phyloP scores from a whole-genome alignment of 1,284 basidiomycete species.

The Ustilago sp. region DNA sequence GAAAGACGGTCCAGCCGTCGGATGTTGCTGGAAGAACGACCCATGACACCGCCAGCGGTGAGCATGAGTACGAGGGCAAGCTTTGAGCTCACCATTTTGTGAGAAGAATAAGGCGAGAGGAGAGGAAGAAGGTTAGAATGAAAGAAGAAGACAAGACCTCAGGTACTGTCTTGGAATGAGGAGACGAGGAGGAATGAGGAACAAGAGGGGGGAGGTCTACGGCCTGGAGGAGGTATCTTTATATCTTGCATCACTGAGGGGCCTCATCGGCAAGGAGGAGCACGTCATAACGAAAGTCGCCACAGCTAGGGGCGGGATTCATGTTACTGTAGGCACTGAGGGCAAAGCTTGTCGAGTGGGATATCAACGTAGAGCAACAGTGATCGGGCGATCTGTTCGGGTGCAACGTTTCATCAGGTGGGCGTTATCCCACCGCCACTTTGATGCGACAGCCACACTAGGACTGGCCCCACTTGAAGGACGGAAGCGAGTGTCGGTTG shows the following conservation, averaged over 20 bases:
- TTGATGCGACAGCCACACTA: background rate
- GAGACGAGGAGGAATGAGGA: constrained; percentile 5
- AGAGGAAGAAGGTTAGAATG: background rate
- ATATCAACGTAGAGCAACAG: background rate
- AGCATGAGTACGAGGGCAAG: constrained; percentile 40
- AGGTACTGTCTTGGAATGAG: background rate
- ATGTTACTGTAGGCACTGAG: background rate
- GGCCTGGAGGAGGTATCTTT: background rate
- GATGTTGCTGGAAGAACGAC: constrained; percentile 15
- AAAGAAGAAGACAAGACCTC: background rate
- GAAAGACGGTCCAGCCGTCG: constrained; percentile 36
- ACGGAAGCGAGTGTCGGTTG: constrained; percentile 2
- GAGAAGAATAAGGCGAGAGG: background rate
- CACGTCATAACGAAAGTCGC: background rate
- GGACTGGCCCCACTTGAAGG: background rate
- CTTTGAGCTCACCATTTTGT: constrained; percentile 41
- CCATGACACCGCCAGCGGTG: constrained; percentile 47
- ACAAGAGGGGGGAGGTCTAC: background rate
- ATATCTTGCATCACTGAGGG: constrained; percentile 6
- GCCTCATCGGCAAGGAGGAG: background rate
- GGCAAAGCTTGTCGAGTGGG: background rate
- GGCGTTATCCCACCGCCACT: constrained; percentile 8
- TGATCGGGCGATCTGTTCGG: background rate
- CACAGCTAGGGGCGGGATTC: background rate
- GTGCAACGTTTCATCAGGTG: constrained; percentile 2